A percentile compares a stretch with the other conserved stretches of the same genome.
These are phyloP conservation scores for Morella rubra DNA, from an alignment of 306 rosid species.

Conservation along the genomic window DNA sequence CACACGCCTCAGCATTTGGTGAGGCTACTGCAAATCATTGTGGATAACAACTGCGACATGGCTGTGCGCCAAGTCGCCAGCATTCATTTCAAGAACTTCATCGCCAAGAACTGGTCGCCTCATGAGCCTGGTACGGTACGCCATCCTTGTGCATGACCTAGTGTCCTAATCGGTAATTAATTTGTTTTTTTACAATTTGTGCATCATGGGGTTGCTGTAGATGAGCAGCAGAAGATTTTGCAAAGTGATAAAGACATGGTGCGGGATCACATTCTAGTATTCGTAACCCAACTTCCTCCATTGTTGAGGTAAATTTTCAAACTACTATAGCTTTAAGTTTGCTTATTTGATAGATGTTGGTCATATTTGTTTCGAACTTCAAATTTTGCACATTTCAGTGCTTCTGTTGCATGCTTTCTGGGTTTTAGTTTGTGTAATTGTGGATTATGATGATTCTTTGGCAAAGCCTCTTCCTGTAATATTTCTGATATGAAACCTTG, in stretches of 20 bases:
- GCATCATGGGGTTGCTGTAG: conserved; percentile 40
- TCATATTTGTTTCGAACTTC: not conserved
- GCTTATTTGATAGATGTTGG: not conserved
- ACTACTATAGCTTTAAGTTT: conserved; percentile 5
- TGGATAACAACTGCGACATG: conserved; percentile 76
- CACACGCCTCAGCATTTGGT: conserved; percentile 90
- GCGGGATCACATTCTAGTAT: conserved; percentile 76
- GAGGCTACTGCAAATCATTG: conserved; percentile 83
- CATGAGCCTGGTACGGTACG: conserved; percentile 58
- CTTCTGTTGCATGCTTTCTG: not conserved
- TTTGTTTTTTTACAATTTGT: conserved; percentile 18
- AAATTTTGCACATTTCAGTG: not conserved
- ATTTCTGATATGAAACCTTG: not conserved
- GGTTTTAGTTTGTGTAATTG: conserved; percentile 1
- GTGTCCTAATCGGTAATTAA: conserved; percentile 14
- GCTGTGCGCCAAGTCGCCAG: conserved; percentile 95
- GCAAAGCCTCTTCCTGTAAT: not conserved
- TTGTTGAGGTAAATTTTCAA: conserved; percentile 62
- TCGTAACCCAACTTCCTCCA: conserved; percentile 83
- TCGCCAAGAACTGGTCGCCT: conserved; percentile 91
- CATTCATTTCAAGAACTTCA: conserved; percentile 94
- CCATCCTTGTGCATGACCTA: conserved; percentile 11
- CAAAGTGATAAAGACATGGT: conserved; percentile 79
- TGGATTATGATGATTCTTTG: not conserved
- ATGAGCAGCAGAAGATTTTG: conserved; percentile 64